These are phyloP conservation scores for Acrodontium crateriforme DNA, from an alignment of 2,329 filamentous ascomycete genomes.

Conservation along the genomic window DNA sequence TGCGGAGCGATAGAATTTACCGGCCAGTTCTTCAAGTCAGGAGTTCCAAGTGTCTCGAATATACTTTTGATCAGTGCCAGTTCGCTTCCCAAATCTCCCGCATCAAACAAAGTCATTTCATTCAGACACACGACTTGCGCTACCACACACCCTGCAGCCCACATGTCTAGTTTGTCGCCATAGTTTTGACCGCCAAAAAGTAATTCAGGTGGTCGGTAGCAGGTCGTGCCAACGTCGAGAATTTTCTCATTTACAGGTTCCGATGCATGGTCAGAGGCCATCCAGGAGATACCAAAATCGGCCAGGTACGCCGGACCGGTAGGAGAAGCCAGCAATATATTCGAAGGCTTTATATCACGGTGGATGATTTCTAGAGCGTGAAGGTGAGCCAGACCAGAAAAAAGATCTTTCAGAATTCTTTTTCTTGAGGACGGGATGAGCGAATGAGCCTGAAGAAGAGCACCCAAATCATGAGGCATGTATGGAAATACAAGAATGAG, in stretches of 20 bases:
- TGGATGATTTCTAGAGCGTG: slow-evolving; percentile 72
- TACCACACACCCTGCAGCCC: slow-evolving; percentile 73
- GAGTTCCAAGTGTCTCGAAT: slow-evolving; percentile 82
- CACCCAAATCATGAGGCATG: slow-evolving; percentile 57
- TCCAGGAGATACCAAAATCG: slow-evolving; percentile 91
- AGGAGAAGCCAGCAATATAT: slow-evolving; percentile 38
- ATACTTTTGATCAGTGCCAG: slow-evolving; percentile 82
- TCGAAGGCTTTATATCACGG: slow-evolving; percentile 86
- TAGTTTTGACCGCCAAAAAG: slow-evolving; percentile 75
- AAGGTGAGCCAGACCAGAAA: slow-evolving; percentile 56
- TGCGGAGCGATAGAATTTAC: slow-evolving; percentile 34
- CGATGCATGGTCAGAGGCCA: slow-evolving; percentile 39
- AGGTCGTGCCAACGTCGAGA: slow-evolving; percentile 83
- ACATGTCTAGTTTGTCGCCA: slow-evolving; percentile 63
- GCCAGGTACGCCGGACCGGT: slow-evolving; percentile 64
- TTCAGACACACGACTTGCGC: slow-evolving; percentile 53
- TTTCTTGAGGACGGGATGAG: slow-evolving; percentile 23
- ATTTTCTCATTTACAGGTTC: slow-evolving; percentile 61
- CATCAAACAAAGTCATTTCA: slow-evolving; percentile 61
- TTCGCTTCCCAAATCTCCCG: slow-evolving; percentile 82
- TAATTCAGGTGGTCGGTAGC: slow-evolving; percentile 80
- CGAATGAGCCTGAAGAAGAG: slow-evolving; percentile 40
- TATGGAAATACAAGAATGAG: slow-evolving; percentile 79
- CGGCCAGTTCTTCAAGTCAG: slow-evolving; percentile 68
- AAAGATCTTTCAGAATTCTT: slow-evolving; percentile 50